Evolutionary conservation across 495 filamentous ascomycete genomes (phyloP), one percentile per base, ranked within the genome.

Genomic region (Penicillium coprophilum): DNA sequence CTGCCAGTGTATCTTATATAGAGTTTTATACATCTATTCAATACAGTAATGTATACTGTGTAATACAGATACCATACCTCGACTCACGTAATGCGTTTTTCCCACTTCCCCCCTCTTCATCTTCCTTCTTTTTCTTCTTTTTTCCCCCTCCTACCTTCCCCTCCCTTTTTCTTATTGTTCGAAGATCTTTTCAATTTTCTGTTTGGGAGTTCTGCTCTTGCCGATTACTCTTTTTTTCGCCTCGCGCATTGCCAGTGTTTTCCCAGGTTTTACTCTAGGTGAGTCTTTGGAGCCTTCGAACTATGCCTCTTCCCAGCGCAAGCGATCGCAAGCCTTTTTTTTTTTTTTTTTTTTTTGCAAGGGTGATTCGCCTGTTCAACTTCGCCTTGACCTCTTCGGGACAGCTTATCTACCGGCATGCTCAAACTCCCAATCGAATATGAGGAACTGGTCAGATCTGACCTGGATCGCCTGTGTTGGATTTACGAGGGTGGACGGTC

Each of bases 121-220:
- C 45, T 47, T 75, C 72, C 74, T 76, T 77, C 74, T 72, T 74
- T 65, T 67, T 71, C 67, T 71, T 64, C 69, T 63, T 69, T 69
- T 67, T 62, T 62, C 69, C 60, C 62, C 59, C 55, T 63, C 65
- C 57, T 65, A 61, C 60, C 65, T 60, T 59, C 62, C 62, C 59
- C 60, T 60, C 64, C 67, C 59, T 68, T 66, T 66, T 66, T 72
- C 69, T 60, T 67, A 66, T 71, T 69, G 61, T 67, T 67, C 58
- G 63, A 57, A 61, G 53, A 53, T 58, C 53, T 63, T 65, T 65
- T 64, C 43, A 57, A 63, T 69, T 76, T 71, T 62, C 55, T 58
- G 56, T 63, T 49, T 67, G 63, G 69, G 67, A 70, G 66, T 71
- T 71, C 30, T 67, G 59, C 60, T 71, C 43, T 52, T 57, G 54